phyloP scores from a whole-genome alignment of 2,329 filamentous ascomycete genomes.

The Aspergillus sp. region DNA sequence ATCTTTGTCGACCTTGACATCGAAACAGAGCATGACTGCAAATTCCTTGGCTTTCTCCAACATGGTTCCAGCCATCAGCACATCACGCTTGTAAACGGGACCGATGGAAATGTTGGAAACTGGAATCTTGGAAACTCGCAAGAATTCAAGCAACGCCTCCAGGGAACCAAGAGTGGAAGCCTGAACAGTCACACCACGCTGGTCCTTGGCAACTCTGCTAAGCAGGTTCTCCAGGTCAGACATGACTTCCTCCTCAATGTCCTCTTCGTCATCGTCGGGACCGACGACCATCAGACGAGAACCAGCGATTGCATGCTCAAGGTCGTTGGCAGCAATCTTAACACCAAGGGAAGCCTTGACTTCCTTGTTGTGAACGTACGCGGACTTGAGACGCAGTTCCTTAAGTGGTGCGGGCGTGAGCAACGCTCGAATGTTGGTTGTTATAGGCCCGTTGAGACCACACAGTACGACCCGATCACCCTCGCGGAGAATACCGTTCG shows the following conservation, averaged over 20 bases:
- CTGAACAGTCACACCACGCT: conserved; percentile 93
- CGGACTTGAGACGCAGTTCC: conserved; percentile 90
- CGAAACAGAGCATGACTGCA: conserved; percentile 99
- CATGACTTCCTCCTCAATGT: conserved; percentile 95
- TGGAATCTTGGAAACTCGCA: conserved; percentile 93
- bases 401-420: conserved; percentile 89
- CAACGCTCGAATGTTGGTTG: conserved; percentile 90
- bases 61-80: conserved; percentile 92
- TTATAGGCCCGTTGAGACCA: conserved; percentile 92
- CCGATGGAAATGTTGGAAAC: conserved; percentile 97
- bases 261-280: conserved; percentile 92
- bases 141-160: conserved; percentile 92
- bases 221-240: conserved; percentile 87
- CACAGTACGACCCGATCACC: conserved; percentile 93
- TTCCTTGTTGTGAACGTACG: conserved; percentile 98
- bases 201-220: conserved; percentile 84
- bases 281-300: conserved; percentile 92
- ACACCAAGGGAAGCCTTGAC: conserved; percentile 98
- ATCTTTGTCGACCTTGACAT: conserved; percentile 98
- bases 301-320: conserved; percentile 93
- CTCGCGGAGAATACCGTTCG: conserved; percentile 90
- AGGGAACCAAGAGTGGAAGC: conserved; percentile 95
- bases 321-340: conserved; percentile 94
- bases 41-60: conserved; percentile 90
- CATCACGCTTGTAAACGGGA: conserved; percentile 95